phyloP scores from a whole-genome alignment of 192 early-diverging fungal genomes.

The Irineochytrium annulatum region DNA sequence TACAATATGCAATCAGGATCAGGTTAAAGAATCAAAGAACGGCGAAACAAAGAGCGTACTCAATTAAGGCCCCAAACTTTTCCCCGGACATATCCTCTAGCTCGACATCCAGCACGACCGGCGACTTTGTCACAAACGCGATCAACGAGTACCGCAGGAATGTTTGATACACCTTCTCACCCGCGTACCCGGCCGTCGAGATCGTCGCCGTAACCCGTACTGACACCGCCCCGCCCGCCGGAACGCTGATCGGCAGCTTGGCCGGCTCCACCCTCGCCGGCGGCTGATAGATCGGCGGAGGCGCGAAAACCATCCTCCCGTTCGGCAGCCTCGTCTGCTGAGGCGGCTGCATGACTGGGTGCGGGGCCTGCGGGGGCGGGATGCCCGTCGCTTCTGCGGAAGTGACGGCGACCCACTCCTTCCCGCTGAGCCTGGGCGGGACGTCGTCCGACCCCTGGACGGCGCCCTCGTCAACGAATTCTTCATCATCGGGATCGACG shows the following conservation, averaged over 20 bases:
- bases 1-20: not conserved
- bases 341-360: not conserved
- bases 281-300: not conserved
- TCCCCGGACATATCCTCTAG: slow-evolving; percentile 16
- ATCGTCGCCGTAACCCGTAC: not conserved
- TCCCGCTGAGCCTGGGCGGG: not conserved
- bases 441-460: not conserved
- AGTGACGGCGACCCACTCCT: not conserved
- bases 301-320: not conserved
- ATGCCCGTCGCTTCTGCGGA: too few relatives aligned
- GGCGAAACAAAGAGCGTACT: not conserved
- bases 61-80: slow-evolving; percentile 8
- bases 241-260: not conserved
- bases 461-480: not conserved
- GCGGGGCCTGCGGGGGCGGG: not conserved
- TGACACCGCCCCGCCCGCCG: not conserved
- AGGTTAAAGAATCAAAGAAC: not conserved
- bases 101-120: slow-evolving; percentile 20
- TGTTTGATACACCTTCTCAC: not conserved
- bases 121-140: not conserved
- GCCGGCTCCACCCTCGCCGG: not conserved
- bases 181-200: not conserved
- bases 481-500: not conserved
- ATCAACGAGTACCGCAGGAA: slow-evolving; percentile 14
- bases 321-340: too few relatives aligned